These are phyloP conservation scores for Calonectria crousiana DNA, from an alignment of 2,329 filamentous ascomycete species.

Conservation along the genomic window DNA sequence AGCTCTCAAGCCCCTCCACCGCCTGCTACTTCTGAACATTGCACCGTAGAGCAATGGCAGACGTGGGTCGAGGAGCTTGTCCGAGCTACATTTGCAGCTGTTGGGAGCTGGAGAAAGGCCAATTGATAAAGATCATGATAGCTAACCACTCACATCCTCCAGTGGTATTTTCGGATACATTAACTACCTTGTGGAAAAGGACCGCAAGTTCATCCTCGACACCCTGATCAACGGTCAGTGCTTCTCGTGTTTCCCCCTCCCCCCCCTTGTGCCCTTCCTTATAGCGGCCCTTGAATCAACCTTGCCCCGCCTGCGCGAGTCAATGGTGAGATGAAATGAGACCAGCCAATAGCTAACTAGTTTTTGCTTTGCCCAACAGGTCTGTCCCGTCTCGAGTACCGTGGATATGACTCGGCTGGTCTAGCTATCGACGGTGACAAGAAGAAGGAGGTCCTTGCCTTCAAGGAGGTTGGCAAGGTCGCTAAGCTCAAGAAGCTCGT, in stretches of 20 bases:
- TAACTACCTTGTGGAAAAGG: conserved; percentile 99
- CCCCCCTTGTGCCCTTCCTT: conserved; percentile 32
- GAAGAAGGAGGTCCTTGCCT: conserved; percentile 96
- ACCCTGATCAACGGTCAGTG: conserved; percentile 93
- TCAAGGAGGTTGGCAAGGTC: conserved; percentile 99
- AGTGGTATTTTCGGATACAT: conserved; percentile 99
- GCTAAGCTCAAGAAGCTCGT: conserved; percentile 96
- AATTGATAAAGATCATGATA: conserved; percentile 33
- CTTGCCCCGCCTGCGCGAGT: conserved; percentile 40
- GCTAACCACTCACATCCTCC: conserved; percentile 45
- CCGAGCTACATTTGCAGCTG: conserved; percentile 15
- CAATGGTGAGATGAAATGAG: conserved; percentile 44
- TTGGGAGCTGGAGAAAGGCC: conserved; percentile 24
- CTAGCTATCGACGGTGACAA: conserved; percentile 97
- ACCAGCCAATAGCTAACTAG: conserved; percentile 35
- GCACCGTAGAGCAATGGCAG: conserved; percentile 24
- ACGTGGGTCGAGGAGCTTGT: conserved; percentile 11
- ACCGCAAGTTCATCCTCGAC: conserved; percentile 94
- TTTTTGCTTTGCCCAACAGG: conserved; percentile 64
- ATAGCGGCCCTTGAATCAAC: conserved; percentile 34
- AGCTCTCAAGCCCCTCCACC: conserved; percentile 17
- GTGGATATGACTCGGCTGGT: conserved; percentile 98
- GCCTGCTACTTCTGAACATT: conserved; percentile 30
- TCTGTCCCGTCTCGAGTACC: conserved; percentile 95
- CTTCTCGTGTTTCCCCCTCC: conserved; percentile 29